Percentiles rank a stretch among this genome's conserved stretches.
These are phyloP conservation scores for Besnoitia besnoiti DNA, from an alignment of 169 alveolate species.

Conservation along the genomic window DNA sequence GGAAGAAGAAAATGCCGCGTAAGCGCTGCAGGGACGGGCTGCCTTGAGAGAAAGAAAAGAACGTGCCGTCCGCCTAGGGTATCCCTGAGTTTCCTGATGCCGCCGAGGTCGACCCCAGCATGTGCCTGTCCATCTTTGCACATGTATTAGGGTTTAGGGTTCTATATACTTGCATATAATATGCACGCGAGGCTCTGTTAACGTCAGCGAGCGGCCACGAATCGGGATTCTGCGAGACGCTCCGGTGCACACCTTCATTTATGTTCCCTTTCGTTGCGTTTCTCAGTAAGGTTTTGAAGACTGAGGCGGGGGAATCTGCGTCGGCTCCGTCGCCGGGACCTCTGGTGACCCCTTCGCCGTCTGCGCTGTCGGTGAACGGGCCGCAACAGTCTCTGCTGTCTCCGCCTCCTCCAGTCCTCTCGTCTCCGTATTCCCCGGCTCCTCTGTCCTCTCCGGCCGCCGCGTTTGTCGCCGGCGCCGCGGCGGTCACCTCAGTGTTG, in stretches of 20 bases:
- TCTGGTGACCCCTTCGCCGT: not conserved
- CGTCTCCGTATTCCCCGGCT: not conserved
- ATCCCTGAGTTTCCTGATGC: no score
- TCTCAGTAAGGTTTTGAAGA: not conserved
- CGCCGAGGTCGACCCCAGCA: not conserved
- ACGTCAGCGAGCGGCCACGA: no score
- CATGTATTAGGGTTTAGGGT: no score
- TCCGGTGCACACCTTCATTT: not conserved
- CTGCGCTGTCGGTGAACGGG: not conserved
- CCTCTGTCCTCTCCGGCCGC: not conserved
- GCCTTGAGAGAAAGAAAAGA: no score
- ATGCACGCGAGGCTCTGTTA: no score
- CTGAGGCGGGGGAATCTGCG: not conserved
- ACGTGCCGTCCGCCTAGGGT: no score
- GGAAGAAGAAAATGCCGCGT: not conserved
- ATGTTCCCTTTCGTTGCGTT: not conserved
- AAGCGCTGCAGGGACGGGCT: no score
- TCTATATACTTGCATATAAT: no score
- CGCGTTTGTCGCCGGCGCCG: slow-evolving; percentile 44
- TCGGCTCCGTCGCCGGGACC: not conserved
- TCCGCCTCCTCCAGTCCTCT: not conserved
- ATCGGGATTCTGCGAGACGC: not conserved
- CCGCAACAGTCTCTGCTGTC: not conserved
- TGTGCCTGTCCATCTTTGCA: no score
- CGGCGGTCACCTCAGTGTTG: slow-evolving; percentile 12